Base-by-base conservation (phyloP, 495 filamentous ascomycete genomes). In the Neurospora sp. region DNA sequence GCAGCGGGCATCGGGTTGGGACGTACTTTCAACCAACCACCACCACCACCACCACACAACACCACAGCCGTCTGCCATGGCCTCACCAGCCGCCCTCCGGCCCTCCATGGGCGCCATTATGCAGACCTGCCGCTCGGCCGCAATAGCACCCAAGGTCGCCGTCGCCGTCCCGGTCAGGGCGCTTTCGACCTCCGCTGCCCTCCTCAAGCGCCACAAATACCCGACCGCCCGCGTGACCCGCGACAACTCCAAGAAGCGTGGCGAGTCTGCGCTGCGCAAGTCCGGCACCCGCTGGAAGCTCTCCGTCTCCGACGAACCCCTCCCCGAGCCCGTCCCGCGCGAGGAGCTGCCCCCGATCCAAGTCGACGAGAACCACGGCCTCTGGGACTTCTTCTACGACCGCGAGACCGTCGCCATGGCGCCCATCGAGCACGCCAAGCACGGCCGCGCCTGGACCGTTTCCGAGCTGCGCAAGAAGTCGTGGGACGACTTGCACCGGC, bases 341-440 rank as follows among this genome's bases (percentile, higher is more conserved):
- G 88, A 91, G n/a, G 83, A 82, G 70, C 87, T 81, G 77, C 82
- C 79, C 74, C 84, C 83, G 10, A 73, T 90, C 44, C 77, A 86
- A 72, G 86, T 88, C 18, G 91, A 91, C 78, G 85, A 87, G 8
- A 81, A 96, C 72, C 96, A 99, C 82, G 94, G 93, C 42, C 90
- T 99, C n/a, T 98, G 92, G 91, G 90, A 87, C 0, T 99, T 99
- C 83, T 98, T 99, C 82, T 87, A 89, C 73, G 82, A 84, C 69
- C 85, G 90, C 70, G 87, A 85, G 68, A 87, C 87, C 75, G 81
- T 89, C 18, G 78, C 97, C 79, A 85, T 83, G 68, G 88, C 87
- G 12, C 94, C 94, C 3, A 85, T 88, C 20, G 89, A 93, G 75
- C 88, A 90, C 61, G 70, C 77, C 18, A 83, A 88, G 42, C 90